phyloP scores from a whole-genome alignment of 2,329 filamentous ascomycete genomes.

The Ophiostoma angusticollis region DNA sequence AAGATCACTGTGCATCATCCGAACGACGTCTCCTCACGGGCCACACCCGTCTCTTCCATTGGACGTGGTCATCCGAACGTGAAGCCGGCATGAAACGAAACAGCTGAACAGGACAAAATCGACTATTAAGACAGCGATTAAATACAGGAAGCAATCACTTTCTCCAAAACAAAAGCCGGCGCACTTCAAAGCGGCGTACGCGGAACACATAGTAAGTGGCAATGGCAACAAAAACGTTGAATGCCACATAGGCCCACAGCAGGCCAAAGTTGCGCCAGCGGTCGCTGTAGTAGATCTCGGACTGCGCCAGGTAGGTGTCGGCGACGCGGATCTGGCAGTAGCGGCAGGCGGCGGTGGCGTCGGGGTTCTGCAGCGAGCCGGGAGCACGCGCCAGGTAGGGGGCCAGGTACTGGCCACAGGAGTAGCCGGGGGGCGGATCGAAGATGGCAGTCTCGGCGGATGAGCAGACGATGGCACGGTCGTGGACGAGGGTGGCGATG shows the following conservation, averaged over 20 bases:
- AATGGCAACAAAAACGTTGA: conserved; percentile 35
- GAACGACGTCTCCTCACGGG: no score
- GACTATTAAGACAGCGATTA: not conserved
- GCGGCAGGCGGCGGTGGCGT: conserved; percentile 36
- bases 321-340: conserved; percentile 42
- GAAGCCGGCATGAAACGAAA: no score
- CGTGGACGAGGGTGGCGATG: conserved; percentile 55
- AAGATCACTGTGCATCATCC: no score
- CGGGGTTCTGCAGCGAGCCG: conserved; percentile 39
- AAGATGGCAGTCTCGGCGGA: conserved; percentile 57
- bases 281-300: conserved; percentile 40
- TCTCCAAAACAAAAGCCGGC: conserved; percentile 7
- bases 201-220: conserved; percentile 10
- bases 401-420: conserved; percentile 46
- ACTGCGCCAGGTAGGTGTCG: conserved; percentile 34
- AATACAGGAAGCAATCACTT: not conserved
- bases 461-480: conserved; percentile 52
- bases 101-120: not conserved
- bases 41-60: no score
- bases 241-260: conserved; percentile 36
- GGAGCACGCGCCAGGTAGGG: conserved; percentile 33
- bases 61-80: no score
- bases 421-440: conserved; percentile 40
- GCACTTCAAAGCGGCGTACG: conserved; percentile 1
- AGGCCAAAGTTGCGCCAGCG: conserved; percentile 57